phyloP scores from a whole-genome alignment of 2,329 filamentous ascomycete species.

The Atkinsonella texensis region DNA sequence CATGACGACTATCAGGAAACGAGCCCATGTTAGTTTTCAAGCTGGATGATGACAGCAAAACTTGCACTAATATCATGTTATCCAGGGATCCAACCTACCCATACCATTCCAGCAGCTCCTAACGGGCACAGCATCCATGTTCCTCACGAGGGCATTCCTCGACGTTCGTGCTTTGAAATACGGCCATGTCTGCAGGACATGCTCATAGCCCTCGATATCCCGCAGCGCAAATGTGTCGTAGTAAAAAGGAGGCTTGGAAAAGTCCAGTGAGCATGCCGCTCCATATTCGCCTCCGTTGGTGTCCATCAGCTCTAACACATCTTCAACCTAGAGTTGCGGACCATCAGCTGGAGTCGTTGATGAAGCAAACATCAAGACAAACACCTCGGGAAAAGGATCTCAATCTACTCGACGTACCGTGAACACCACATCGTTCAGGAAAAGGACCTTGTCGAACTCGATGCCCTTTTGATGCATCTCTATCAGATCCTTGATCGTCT shows the following conservation, averaged over 20 bases:
- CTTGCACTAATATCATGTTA: neutral
- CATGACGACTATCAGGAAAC: slow-evolving; percentile 28
- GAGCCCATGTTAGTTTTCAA: neutral
- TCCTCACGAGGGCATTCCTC: slow-evolving; percentile 38
- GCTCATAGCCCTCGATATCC: slow-evolving; percentile 37
- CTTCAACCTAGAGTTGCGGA: slow-evolving; percentile 29
- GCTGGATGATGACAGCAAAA: neutral
- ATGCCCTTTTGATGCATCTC: slow-evolving; percentile 36
- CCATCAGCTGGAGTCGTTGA: neutral
- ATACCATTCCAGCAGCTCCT: slow-evolving; percentile 35
- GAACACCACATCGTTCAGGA: slow-evolving; percentile 53
- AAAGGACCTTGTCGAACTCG: slow-evolving; percentile 46
- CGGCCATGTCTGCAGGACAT: slow-evolving; percentile 44
- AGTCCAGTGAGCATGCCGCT: slow-evolving; percentile 51
- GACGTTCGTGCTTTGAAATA: slow-evolving; percentile 42
- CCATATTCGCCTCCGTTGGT: slow-evolving; percentile 48
- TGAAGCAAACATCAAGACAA: neutral
- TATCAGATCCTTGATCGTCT: slow-evolving; percentile 46
- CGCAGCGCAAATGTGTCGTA: slow-evolving; percentile 54
- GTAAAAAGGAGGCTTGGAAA: slow-evolving; percentile 37
- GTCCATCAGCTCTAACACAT: slow-evolving; percentile 41
- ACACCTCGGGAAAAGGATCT: neutral
- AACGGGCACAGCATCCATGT: slow-evolving; percentile 33
- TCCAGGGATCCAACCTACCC: slow-evolving; percentile 13
- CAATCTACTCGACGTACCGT: slow-evolving; percentile 24